Evolutionary conservation across 2,329 filamentous ascomycete species (phyloP).

Genomic region (Trichoderma sp.): DNA sequence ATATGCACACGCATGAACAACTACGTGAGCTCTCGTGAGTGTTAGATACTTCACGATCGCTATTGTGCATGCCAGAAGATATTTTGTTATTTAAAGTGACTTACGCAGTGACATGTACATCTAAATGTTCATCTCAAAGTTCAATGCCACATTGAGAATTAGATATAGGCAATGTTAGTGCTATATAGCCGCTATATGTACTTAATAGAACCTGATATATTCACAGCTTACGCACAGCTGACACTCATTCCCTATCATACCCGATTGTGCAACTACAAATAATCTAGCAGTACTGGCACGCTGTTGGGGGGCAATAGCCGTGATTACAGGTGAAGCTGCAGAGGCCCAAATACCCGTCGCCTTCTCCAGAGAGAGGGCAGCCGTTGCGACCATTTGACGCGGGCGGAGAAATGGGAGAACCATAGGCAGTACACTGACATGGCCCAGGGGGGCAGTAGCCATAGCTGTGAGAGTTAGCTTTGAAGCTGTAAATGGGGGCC

Average conservation of each 20-base stretch:
- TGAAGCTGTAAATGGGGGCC: background rate
- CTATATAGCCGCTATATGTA: background rate
- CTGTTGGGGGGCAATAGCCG: slow-evolving; percentile 42
- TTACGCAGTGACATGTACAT: background rate
- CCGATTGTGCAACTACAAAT: background rate
- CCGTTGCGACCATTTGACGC: slow-evolving; percentile 38
- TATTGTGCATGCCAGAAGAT: no score
- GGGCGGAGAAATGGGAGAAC: slow-evolving; percentile 37
- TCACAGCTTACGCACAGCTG: background rate
- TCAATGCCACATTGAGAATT: background rate
- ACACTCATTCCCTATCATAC: no score
- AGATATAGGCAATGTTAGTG: background rate
- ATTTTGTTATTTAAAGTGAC: no score
- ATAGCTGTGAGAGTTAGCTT: slow-evolving; percentile 25
- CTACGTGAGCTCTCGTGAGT: no score
- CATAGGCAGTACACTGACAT: slow-evolving; percentile 42
- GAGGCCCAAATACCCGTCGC: slow-evolving; percentile 48
- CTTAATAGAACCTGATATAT: background rate
- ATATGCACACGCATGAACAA: no score
- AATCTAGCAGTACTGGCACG: slow-evolving; percentile 33
- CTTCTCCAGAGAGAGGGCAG: slow-evolving; percentile 41
- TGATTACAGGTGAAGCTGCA: slow-evolving; percentile 54
- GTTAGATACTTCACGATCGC: no score
- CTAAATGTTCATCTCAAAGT: background rate
- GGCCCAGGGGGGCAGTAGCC: slow-evolving; percentile 42